These are phyloP conservation scores for Botrytis medusae DNA, from an alignment of 2,329 filamentous ascomycete species.

Conservation along the genomic window DNA sequence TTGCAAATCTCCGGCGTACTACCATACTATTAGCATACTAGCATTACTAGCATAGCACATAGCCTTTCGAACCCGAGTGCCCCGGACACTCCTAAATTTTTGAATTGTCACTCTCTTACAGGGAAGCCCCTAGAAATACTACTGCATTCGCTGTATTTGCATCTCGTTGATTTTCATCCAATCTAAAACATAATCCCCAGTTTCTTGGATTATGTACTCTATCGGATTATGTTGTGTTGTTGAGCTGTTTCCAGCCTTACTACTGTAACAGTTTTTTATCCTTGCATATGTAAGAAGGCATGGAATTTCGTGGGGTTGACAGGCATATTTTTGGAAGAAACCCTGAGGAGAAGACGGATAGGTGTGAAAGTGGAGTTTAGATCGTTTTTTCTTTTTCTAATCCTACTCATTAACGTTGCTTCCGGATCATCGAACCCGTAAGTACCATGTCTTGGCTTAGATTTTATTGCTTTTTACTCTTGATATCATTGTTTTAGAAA, in stretches of 20 bases:
- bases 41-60: not conserved
- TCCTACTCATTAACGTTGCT: constrained; percentile 1
- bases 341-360: not conserved
- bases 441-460: constrained; percentile 4
- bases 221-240: constrained; percentile 18
- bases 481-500: not conserved
- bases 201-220: constrained; percentile 2
- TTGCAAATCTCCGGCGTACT: constrained; percentile 3
- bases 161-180: constrained; percentile 5
- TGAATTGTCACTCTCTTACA: constrained; percentile 1
- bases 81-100: constrained; percentile 15
- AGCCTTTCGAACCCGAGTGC: constrained; percentile 16
- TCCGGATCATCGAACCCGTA: constrained; percentile 9
- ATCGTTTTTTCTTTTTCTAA: constrained; percentile 1
- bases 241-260: constrained; percentile 23
- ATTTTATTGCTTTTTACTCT: constrained; percentile 13
- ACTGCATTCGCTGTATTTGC: constrained; percentile 14
- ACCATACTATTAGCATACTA: constrained; percentile 7
- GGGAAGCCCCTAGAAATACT: constrained; percentile 9
- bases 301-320: constrained; percentile 19
- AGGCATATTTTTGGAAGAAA: not conserved
- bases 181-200: constrained; percentile 10
- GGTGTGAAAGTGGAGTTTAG: constrained; percentile 8
- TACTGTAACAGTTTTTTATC: constrained; percentile 15
- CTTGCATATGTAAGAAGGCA: constrained; percentile 19